Conservation (phyloP, 2,329 filamentous ascomycete genomes). For the Cadophora luteo-olivacea region DNA sequence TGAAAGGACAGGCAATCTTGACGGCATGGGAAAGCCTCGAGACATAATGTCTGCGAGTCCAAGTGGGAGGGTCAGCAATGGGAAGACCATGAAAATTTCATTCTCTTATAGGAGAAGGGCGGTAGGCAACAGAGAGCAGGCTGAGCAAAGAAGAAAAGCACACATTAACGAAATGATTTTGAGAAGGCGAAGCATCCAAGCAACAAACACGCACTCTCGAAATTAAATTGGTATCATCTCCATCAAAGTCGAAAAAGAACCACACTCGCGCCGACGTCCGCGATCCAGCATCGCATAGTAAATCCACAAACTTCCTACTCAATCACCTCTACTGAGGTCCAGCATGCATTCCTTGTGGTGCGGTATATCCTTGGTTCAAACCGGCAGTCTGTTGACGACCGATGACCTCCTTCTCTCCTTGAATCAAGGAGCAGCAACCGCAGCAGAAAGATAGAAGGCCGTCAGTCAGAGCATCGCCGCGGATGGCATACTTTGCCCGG, state of each 20-base stretch:
- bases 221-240: conserved; percentile 13
- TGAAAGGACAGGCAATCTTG: no score
- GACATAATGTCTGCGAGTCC: no score
- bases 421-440: conserved; percentile 40
- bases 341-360: conserved; percentile 28
- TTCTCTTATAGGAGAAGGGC: no score
- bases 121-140: no score
- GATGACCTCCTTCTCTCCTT: conserved; percentile 41
- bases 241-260: not conserved
- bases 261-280: not conserved
- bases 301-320: no score
- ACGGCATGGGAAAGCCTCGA: no score
- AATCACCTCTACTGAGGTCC: conserved; percentile 9
- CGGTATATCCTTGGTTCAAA: conserved; percentile 27
- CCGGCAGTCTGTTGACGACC: conserved; percentile 18
- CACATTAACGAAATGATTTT: no score
- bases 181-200: not conserved
- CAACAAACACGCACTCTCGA: not conserved
- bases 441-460: conserved; percentile 48
- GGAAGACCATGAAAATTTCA: no score
- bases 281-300: not conserved
- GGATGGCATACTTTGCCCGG: conserved; percentile 36
- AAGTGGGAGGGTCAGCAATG: no score
- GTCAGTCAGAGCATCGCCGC: conserved; percentile 46
- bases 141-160: no score